phyloP scores from a whole-genome alignment of 2,329 filamentous ascomycete species.

The Ophidiomyces ophidiicola region DNA sequence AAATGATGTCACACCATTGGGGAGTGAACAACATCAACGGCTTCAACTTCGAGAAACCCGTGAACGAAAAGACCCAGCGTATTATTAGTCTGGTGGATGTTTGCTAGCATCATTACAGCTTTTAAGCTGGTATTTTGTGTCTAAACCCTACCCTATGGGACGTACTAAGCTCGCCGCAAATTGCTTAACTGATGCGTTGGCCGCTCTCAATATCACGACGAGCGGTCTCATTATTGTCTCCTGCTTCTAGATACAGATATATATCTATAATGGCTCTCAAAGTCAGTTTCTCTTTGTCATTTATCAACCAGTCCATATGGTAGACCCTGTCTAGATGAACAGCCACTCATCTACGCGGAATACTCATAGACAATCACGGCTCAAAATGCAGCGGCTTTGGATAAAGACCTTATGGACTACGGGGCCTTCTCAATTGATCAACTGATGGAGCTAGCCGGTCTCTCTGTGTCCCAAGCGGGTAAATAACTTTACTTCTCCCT shows the following conservation, averaged over 20 bases:
- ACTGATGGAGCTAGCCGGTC: constrained; percentile 88
- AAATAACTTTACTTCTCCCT: constrained; percentile 13
- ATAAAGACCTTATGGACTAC: constrained; percentile 83
- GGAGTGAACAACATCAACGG: no score
- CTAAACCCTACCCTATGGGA: no score
- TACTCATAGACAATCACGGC: constrained; percentile 63
- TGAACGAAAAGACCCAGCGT: no score
- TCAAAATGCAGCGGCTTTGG: constrained; percentile 76
- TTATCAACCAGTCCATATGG: neutral
- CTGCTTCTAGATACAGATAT: constrained; percentile 10
- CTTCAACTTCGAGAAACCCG: no score
- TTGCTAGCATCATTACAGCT: no score
- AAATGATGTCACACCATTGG: no score
- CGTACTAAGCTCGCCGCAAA: no score
- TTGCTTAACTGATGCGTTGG: neutral
- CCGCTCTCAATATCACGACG: constrained; percentile 1
- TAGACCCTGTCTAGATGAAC: neutral
- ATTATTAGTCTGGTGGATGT: no score
- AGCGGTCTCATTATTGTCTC: constrained; percentile 1
- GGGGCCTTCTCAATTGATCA: constrained; percentile 88
- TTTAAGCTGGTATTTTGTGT: no score
- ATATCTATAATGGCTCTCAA: constrained; percentile 14
- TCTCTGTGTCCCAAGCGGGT: constrained; percentile 88
- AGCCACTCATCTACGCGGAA: neutral
- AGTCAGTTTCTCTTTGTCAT: constrained; percentile 11